Evolutionary conservation across 768 basidiomycete genomes (phyloP).

Genomic region (Rhodotorula sphaerocarpa): DNA sequence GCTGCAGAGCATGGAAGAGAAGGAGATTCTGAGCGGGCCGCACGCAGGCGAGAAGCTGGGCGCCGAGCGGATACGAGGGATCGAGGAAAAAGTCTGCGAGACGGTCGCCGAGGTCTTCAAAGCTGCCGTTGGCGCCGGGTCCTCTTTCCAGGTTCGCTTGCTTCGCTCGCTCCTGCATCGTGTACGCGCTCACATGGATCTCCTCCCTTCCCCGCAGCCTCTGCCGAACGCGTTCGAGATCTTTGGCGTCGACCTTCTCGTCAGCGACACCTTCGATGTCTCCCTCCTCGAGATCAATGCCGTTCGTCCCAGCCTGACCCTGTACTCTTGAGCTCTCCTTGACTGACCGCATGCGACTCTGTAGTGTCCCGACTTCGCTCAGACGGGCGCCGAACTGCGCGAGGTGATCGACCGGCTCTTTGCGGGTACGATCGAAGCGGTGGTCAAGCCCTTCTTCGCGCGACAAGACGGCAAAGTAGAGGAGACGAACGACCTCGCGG

Average conservation of each 20-base stretch:
- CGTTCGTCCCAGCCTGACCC: slow-evolving; percentile 47
- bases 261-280: slow-evolving; percentile 52
- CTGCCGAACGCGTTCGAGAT: slow-evolving; percentile 89
- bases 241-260: slow-evolving; percentile 85
- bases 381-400: slow-evolving; percentile 52
- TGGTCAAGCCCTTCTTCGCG: slow-evolving; percentile 24
- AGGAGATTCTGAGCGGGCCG: slow-evolving; percentile 27
- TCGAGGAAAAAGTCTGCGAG: slow-evolving; percentile 57
- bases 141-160: slow-evolving; percentile 68
- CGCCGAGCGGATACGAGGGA: slow-evolving; percentile 47
- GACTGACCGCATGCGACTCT: neutral
- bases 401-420: slow-evolving; percentile 35
- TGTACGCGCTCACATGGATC: slow-evolving; percentile 24
- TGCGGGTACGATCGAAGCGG: slow-evolving; percentile 11
- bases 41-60: slow-evolving; percentile 39
- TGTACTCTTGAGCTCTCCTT: neutral
- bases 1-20: slow-evolving; percentile 41
- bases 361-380: slow-evolving; percentile 70
- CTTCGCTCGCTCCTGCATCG: neutral
- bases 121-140: slow-evolving; percentile 67
- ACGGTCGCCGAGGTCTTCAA: slow-evolving; percentile 72
- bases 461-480: neutral
- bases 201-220: slow-evolving; percentile 49
- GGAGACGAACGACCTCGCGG: neutral
- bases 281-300: slow-evolving; percentile 85